Conservation (phyloP, 805 yeast genomes). For the Ogataea pignaliae region DNA sequence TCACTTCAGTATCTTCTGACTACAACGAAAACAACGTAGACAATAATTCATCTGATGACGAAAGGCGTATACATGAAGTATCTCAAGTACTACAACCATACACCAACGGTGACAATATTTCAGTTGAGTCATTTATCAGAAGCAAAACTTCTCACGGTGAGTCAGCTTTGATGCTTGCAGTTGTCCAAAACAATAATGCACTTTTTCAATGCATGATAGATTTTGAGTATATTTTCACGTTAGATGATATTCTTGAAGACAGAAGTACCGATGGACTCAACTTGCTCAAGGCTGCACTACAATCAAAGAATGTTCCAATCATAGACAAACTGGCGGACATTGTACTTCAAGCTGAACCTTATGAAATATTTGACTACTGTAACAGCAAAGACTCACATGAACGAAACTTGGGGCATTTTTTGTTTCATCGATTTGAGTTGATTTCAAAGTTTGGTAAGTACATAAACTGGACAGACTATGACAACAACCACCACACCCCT, state of each 20-base stretch:
- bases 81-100: conserved; percentile 11
- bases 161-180: conserved; percentile 62
- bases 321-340: conserved; percentile 43
- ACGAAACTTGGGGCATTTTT: conserved; percentile 69
- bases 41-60: conserved; percentile 18
- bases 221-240: conserved; percentile 45
- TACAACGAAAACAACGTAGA: conserved; percentile 12
- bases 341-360: conserved; percentile 34
- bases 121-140: conserved; percentile 25
- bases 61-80: conserved; percentile 8
- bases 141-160: conserved; percentile 57
- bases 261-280: conserved; percentile 49
- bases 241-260: conserved; percentile 68
- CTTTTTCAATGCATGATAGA: conserved; percentile 44
- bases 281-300: conserved; percentile 59
- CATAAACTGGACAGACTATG: conserved; percentile 68
- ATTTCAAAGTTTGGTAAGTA: conserved; percentile 50
- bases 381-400: conserved; percentile 46
- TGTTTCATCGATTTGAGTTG: conserved; percentile 52
- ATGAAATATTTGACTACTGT: conserved; percentile 47
- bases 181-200: conserved; percentile 41
- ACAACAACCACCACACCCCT: conserved; percentile 70
- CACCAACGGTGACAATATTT: conserved; percentile 7
- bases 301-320: conserved; percentile 44
- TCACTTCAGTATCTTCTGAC: conserved; percentile 31